Evolutionary conservation across 192 early-diverging fungal species (phyloP), one percentile per base, ranked within the genome.

Genomic region (Spinellus fusiger): DNA sequence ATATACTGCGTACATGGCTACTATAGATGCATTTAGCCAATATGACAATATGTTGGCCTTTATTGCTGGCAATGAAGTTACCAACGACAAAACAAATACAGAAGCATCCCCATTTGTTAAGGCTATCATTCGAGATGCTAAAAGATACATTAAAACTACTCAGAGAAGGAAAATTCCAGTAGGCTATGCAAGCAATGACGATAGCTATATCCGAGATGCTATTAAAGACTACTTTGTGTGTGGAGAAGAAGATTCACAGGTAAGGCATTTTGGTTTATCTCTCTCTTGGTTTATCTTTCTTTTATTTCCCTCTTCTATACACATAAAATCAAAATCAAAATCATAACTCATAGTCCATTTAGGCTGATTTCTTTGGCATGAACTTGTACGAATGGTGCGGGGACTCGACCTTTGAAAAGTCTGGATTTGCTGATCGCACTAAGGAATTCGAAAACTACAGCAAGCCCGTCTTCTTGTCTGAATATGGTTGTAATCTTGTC

Each of bases 351-450:
- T 27, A 46, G 7, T 15, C 3, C 18, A 7, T 31, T 18, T 57
- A 78, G 28, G 84, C 80, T 20, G 87, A 91, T 47, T 91, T 89
- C 56, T 87, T 77, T 56, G 89, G 86, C 34, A 64, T 88, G 47
- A 91, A 91, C 65, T 52, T 87, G 28, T 91, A 91, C 71, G 78
- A 82, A 66, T 91, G 89, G 89, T 91, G 89, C 58, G 88, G 87
- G n/a, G 65, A 53, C 26, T 59, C 77, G 9, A 83, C 70, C 3
- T 91, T 82, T 60, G 51, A 80, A 57, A 73, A 78, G 8, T 89
- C 87, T 13, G 89, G 89, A 10, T 91, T 86, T 63, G 73, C 74
- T 7, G 69, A 81, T 26, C 80, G 87, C 33, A 81, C 84, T 13
- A 73, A 75, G 29, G 84, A 87, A 56, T 80, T 82, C 46, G 74